Conservation (phyloP, 192 early-diverging fungal genomes). For the Funneliformis geosporum region DNA sequence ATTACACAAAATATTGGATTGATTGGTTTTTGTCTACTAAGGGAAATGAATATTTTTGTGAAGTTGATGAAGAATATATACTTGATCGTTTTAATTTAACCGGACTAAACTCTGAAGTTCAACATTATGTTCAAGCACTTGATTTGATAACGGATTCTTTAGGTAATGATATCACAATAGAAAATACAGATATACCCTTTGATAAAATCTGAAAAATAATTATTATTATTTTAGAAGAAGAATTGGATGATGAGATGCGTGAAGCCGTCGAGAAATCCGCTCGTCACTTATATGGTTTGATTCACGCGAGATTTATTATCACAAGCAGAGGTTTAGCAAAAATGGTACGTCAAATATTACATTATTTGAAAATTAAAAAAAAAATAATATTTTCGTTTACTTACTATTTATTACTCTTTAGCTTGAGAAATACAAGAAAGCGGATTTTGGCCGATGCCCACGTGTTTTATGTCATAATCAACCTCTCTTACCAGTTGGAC, state of each 20-base stretch:
- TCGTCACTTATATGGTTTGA: constrained; percentile 94
- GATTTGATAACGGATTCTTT: constrained; percentile 91
- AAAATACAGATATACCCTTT: background rate
- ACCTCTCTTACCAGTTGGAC: constrained; percentile 85
- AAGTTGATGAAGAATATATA: constrained; percentile 98
- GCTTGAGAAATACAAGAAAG: constrained; percentile 91
- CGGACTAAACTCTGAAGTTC: constrained; percentile 87
- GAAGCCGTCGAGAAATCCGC: constrained; percentile 87
- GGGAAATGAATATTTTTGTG: constrained; percentile 98
- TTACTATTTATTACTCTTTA: constrained; percentile 30
- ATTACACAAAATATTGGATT: constrained; percentile 84
- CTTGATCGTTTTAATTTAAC: constrained; percentile 97
- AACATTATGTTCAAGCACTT: constrained; percentile 85
- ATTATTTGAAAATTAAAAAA: background rate
- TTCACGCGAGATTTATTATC: constrained; percentile 95
- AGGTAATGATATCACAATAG: constrained; percentile 40
- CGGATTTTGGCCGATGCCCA: constrained; percentile 96
- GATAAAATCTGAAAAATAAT: background rate
- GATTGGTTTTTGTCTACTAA: constrained; percentile 91
- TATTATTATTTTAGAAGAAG: constrained; percentile 52
- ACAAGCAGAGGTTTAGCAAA: constrained; percentile 89
- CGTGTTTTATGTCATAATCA: constrained; percentile 90
- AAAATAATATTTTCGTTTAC: background rate
- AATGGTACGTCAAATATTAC: constrained; percentile 66
- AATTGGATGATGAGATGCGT: constrained; percentile 68